These are phyloP conservation scores for Sungouiozyma intestinalis DNA, from an alignment of 805 yeast genomes.

Conservation along the genomic window DNA sequence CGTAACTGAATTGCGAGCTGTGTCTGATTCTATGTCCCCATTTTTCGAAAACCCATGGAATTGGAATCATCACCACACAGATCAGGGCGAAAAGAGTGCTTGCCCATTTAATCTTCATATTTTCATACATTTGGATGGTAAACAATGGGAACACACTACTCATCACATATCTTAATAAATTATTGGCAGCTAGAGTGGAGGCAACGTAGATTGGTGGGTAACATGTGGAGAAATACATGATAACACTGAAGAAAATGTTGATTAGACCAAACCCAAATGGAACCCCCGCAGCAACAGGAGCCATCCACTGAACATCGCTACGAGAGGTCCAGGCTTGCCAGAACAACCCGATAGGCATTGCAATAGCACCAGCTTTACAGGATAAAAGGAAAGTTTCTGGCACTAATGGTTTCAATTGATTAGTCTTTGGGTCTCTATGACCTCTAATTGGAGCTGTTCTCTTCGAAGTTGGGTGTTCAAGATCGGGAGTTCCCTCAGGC, in stretches of 20 bases:
- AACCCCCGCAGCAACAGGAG: slow-evolving; percentile 65
- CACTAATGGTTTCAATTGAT: slow-evolving; percentile 41
- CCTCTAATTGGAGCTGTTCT: slow-evolving; percentile 32
- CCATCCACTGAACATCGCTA: slow-evolving; percentile 58
- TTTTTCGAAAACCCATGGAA: slow-evolving; percentile 57
- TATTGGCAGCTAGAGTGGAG: slow-evolving; percentile 84
- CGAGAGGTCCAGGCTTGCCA: slow-evolving; percentile 79
- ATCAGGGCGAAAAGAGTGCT: slow-evolving; percentile 53
- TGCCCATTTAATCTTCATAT: slow-evolving; percentile 68
- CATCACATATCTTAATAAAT: slow-evolving; percentile 59
- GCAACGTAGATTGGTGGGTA: slow-evolving; percentile 74
- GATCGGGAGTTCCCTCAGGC: slow-evolving; percentile 45
- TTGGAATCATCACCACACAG: slow-evolving; percentile 60
- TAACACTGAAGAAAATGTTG: slow-evolving; percentile 57
- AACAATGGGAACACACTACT: slow-evolving; percentile 83
- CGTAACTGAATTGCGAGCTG: slow-evolving; percentile 49
- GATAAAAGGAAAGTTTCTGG: slow-evolving; percentile 55
- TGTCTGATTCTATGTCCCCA: slow-evolving; percentile 51
- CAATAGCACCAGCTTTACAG: slow-evolving; percentile 57
- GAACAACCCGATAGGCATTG: slow-evolving; percentile 57
- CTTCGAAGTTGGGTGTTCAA: slow-evolving; percentile 30
- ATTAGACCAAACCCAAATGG: slow-evolving; percentile 70
- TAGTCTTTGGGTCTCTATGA: slow-evolving; percentile 36
- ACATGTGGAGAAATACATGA: slow-evolving; percentile 57
- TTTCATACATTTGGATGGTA: slow-evolving; percentile 72